Evolutionary conservation across 805 yeast species (phyloP).

Genomic region (Yamadazyma philogaea): DNA sequence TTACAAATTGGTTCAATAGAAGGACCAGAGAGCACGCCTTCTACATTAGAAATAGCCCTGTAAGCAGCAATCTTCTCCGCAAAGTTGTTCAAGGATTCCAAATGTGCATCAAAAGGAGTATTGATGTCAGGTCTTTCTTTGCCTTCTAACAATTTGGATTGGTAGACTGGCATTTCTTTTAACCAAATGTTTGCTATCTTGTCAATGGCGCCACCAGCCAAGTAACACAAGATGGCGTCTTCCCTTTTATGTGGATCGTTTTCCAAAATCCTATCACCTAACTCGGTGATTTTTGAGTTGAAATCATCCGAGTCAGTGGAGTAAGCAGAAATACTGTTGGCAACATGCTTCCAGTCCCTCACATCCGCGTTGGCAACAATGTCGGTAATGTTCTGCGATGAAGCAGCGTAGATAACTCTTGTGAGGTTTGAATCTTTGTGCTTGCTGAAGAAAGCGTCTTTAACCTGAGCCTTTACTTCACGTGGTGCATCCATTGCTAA

Average conservation of each 20-base stretch:
- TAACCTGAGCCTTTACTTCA: constrained; percentile 60
- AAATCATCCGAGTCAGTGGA: constrained; percentile 46
- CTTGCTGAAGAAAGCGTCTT: constrained; percentile 64
- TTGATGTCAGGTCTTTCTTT: constrained; percentile 40
- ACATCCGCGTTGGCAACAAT: constrained; percentile 76
- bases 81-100: constrained; percentile 74
- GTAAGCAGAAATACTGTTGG: constrained; percentile 64
- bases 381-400: constrained; percentile 57
- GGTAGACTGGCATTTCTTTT: constrained; percentile 53
- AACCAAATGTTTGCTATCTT: constrained; percentile 83
- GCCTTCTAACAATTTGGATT: constrained; percentile 41
- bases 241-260: constrained; percentile 49
- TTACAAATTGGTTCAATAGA: constrained; percentile 50
- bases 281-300: constrained; percentile 51
- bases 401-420: constrained; percentile 67
- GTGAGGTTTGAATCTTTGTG: constrained; percentile 56
- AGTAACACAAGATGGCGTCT: constrained; percentile 71
- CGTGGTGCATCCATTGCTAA: constrained; percentile 69
- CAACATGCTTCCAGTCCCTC: constrained; percentile 77
- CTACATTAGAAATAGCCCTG: constrained; percentile 46
- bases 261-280: constrained; percentile 73
- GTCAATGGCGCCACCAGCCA: constrained; percentile 78
- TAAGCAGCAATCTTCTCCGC: constrained; percentile 82
- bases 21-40: constrained; percentile 37
- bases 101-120: constrained; percentile 80